Evolutionary conservation across 306 rosid genomes (phyloP).

Genomic region (Sesbania bispinosa): DNA sequence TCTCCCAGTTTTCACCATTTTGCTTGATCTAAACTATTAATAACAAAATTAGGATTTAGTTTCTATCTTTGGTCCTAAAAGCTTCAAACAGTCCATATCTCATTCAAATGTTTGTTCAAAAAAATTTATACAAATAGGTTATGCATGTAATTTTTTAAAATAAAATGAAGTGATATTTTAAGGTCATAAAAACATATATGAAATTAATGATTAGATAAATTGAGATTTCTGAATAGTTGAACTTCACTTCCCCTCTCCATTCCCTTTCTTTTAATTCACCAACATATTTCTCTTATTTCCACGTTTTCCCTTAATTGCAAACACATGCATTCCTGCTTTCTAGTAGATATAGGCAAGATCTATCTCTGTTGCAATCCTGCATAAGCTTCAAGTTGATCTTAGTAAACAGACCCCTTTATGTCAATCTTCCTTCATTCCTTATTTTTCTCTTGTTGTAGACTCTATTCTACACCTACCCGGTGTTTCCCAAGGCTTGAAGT

Average conservation of each 20-base stretch:
- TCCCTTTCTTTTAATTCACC: neutral
- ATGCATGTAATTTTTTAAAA: neutral
- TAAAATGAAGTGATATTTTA: neutral
- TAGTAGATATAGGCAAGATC: conserved; percentile 13
- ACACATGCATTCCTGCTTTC: neutral
- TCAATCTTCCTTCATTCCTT: neutral
- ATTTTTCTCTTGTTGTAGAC: neutral
- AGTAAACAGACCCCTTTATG: neutral
- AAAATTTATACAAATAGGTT: neutral
- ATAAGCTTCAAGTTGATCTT: conserved; percentile 20
- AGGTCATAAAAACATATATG: neutral
- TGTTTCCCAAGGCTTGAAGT: neutral
- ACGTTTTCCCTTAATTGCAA: neutral
- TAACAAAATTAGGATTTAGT: neutral
- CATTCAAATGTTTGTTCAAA: conserved; percentile 6
- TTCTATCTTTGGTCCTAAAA: neutral
- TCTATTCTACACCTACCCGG: neutral
- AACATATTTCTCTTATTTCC: neutral
- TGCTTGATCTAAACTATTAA: neutral
- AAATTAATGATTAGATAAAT: neutral
- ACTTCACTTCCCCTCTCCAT: neutral
- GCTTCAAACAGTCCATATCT: neutral
- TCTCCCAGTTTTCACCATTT: neutral
- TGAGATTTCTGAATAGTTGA: neutral
- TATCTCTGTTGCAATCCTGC: neutral